These are phyloP conservation scores for Saksenaea vasiformis DNA, from an alignment of 371 early-diverging fungal species.

Conservation along the genomic window DNA sequence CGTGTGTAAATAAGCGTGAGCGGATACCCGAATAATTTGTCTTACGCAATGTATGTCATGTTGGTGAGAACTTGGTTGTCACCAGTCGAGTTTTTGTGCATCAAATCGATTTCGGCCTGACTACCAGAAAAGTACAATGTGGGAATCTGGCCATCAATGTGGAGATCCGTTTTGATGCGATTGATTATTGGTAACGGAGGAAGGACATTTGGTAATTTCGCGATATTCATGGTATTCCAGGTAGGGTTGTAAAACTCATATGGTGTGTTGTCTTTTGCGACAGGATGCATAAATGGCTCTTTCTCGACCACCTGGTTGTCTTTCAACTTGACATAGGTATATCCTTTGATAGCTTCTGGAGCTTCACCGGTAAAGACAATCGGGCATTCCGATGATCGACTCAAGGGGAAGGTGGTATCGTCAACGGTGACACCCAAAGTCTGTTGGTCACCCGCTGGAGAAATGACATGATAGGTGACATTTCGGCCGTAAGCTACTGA, in stretches of 20 bases:
- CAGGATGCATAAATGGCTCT: conserved; percentile 14
- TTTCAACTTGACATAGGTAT: conserved; percentile 5
- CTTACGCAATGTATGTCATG: conserved; percentile 25
- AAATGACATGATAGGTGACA: conserved; percentile 19
- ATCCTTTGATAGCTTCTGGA: conserved; percentile 14
- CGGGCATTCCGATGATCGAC: background rate
- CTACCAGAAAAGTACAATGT: conserved; percentile 17
- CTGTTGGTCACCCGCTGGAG: background rate
- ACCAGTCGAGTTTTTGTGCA: conserved; percentile 10
- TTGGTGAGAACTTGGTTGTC: conserved; percentile 11
- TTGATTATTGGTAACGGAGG: conserved; percentile 20
- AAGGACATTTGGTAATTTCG: conserved; percentile 8
- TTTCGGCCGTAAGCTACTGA: background rate
- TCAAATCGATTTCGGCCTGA: conserved; percentile 14
- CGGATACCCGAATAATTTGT: background rate
- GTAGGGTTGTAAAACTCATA: conserved; percentile 24
- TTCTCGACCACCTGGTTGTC: background rate
- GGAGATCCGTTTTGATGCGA: no score
- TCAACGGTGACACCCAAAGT: conserved; percentile 21
- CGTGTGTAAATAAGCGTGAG: background rate
- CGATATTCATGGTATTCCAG: conserved; percentile 1
- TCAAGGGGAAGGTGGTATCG: conserved; percentile 12
- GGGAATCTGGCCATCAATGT: no score
- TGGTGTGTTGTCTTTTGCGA: conserved; percentile 9
- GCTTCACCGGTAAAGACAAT: conserved; percentile 19